Percentiles rank a stretch among this genome's conserved stretches.
Evolutionary conservation across 2,329 filamentous ascomycete species (phyloP).

Genomic region (Colletotrichum paranaense): DNA sequence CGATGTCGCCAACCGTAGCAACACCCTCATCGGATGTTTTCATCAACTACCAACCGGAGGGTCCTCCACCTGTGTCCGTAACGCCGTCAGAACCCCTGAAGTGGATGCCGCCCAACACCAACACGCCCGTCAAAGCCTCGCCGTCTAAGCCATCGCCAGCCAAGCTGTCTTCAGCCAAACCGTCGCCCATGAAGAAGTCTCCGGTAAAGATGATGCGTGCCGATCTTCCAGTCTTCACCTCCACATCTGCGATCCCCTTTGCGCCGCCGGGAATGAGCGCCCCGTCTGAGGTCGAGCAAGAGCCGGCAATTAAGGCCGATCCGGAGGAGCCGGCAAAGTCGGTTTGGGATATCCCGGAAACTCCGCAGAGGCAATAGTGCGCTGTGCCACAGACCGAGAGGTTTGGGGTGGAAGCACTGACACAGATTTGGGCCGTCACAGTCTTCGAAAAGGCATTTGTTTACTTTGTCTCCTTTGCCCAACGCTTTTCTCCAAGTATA

Average conservation of each 20-base stretch:
- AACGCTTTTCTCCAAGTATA: not conserved
- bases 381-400: not conserved
- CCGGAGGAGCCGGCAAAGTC: constrained; percentile 35
- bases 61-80: constrained; percentile 54
- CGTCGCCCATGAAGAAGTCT: constrained; percentile 12
- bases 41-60: constrained; percentile 67
- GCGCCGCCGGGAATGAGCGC: constrained; percentile 41
- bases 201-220: constrained; percentile 45
- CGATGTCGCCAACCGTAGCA: constrained; percentile 38
- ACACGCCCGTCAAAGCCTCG: constrained; percentile 42
- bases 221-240: constrained; percentile 51
- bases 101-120: constrained; percentile 63
- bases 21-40: constrained; percentile 53
- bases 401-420: not conserved
- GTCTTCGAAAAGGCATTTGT: not conserved
- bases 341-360: constrained; percentile 49
- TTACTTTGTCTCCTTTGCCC: constrained; percentile 3
- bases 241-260: constrained; percentile 62
- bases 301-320: constrained; percentile 21
- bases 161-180: constrained; percentile 44
- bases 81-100: constrained; percentile 54
- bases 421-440: not conserved
- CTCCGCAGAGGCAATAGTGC: constrained; percentile 39
- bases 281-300: not conserved
- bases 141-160: constrained; percentile 46